Conservation (phyloP, 192 early-diverging fungal genomes). For the Diversispora epigaea region DNA sequence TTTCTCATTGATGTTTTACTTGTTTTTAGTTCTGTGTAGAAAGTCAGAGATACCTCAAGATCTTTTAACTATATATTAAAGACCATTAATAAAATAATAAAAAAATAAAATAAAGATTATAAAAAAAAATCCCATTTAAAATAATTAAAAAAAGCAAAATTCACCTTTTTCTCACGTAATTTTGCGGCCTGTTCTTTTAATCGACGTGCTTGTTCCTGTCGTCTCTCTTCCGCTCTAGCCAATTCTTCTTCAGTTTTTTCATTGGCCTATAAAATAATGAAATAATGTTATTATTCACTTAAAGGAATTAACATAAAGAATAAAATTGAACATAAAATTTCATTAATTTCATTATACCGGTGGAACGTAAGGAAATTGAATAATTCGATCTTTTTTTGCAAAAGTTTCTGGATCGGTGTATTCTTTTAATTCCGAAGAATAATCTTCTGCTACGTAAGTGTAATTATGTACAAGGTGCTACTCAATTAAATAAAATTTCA, state of each 20-base stretch:
- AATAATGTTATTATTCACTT: not conserved
- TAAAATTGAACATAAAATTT: not conserved
- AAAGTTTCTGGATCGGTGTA: slow-evolving; percentile 64
- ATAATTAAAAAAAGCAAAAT: not conserved
- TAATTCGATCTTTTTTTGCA: slow-evolving; percentile 59
- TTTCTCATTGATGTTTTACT: slow-evolving; percentile 42
- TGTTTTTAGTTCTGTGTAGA: slow-evolving; percentile 54
- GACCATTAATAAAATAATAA: not conserved
- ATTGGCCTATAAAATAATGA: slow-evolving; percentile 45
- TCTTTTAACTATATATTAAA: slow-evolving; percentile 50
- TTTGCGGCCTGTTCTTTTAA: slow-evolving; percentile 81
- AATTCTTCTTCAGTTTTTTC: slow-evolving; percentile 82
- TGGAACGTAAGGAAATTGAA: slow-evolving; percentile 81
- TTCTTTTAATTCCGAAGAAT: slow-evolving; percentile 63
- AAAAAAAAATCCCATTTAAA: not conserved
- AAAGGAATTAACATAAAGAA: not conserved
- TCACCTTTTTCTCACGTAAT: slow-evolving; percentile 78
- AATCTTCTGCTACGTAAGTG: slow-evolving; percentile 74
- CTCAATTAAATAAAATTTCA: no score
- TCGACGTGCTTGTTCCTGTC: slow-evolving; percentile 68
- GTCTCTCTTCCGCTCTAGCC: slow-evolving; percentile 61
- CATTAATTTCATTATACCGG: slow-evolving; percentile 39
- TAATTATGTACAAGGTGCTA: slow-evolving; percentile 70
- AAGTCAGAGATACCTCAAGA: slow-evolving; percentile 68
- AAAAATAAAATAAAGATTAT: not conserved